Base-by-base conservation (phyloP, 2,329 filamentous ascomycete species). In the Didymosphaeria variabile region DNA sequence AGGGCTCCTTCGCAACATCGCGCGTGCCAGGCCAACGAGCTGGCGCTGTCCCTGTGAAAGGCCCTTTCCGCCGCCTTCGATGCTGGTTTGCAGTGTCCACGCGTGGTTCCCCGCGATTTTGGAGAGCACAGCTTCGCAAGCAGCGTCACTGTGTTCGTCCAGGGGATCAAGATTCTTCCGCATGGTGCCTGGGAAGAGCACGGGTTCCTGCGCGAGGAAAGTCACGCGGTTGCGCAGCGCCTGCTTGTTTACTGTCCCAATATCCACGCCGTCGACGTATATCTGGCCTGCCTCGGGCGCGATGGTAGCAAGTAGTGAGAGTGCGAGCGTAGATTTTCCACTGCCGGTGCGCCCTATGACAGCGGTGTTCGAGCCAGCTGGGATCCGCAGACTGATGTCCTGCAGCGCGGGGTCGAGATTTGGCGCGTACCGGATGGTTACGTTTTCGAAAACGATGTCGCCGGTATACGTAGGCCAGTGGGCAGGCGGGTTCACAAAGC, bases 381-480 rank as follows among this genome's bases (percentile, higher is more conserved):
- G 91, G 55, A 97, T 92, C 1, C 83, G 86, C 62, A 97, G 88
- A 0, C 86, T 88, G 31, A 96, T 83, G 47, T 89, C 82, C 8
- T 83, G 80, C 0, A 97, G 79, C 0, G 92, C 91, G 0, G 91
- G 89, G 0, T 93, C 91, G 0, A 96, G 86, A 60, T 91, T 86
- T 0, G 90, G 87, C 7, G 92, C 92, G 68, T 97, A 97, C 50
- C 88, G 87, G 59, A 97, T 87, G 0, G 91, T 92, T 58, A 93
- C 90, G 55, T 90, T 80, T 34, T 94, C 87, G 67, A 97, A 97
- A 1, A 85, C 82, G 57, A 97, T 90, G 67, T 90, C 88, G 60
- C 91, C 90, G 10, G 83, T 84, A 57, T 88, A 89, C 0, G 84
- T 84, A 0, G 93, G 93, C 93, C 93, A 97, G 53, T 86, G 86